These are phyloP conservation scores for Capsicum rhomboideum DNA, from an alignment of 257 asterid genomes.

Conservation along the genomic window DNA sequence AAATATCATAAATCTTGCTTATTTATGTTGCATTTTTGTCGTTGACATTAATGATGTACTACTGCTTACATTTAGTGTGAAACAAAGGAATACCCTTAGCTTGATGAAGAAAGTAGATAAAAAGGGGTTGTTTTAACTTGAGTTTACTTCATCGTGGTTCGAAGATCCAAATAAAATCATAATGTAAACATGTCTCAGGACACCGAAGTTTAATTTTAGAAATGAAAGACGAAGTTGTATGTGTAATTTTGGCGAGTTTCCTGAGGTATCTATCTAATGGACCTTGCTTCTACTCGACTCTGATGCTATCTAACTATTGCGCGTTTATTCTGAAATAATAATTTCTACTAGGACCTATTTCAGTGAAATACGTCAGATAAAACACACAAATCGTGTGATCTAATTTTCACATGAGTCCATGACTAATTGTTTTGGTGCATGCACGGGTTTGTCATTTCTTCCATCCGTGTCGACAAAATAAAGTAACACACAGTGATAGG, in stretches of 20 bases:
- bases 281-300: neutral
- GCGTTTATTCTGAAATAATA: neutral
- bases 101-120: neutral
- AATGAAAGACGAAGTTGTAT: neutral
- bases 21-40: neutral
- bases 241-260: neutral
- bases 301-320: neutral
- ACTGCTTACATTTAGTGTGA: too few species aligned
- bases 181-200: too few species aligned
- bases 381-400: too few species aligned
- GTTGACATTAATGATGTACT: neutral
- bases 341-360: too few species aligned
- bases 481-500: too few species aligned
- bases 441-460: too few species aligned
- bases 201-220: neutral
- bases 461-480: too few species aligned
- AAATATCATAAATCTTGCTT: neutral
- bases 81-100: too few species aligned
- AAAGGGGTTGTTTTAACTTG: too few species aligned
- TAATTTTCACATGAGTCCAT: too few species aligned
- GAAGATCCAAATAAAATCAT: neutral
- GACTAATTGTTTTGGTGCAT: too few species aligned
- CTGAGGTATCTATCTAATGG: neutral
- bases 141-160: neutral
- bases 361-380: too few species aligned